A percentile compares a stretch with the other conserved stretches of the same genome.
These are phyloP conservation scores for Metschnikowia cubensis DNA, from an alignment of 805 yeast species.

Conservation along the genomic window DNA sequence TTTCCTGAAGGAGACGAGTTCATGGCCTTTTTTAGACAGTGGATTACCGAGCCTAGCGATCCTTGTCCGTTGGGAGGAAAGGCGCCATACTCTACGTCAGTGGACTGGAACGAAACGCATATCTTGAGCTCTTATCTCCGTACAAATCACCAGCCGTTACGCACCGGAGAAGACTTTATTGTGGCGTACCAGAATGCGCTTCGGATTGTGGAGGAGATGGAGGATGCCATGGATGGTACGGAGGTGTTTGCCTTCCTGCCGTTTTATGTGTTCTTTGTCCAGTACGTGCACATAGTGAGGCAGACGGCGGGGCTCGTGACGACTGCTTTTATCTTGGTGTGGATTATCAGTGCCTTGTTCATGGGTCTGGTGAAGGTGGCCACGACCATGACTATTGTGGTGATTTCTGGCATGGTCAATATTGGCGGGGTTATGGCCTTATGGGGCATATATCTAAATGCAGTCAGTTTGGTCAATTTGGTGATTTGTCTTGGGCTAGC, in stretches of 20 bases:
- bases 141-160: slow-evolving; percentile 71
- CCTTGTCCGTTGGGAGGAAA: slow-evolving; percentile 95
- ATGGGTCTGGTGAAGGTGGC: slow-evolving; percentile 69
- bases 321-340: slow-evolving; percentile 51
- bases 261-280: slow-evolving; percentile 89
- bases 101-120: slow-evolving; percentile 32
- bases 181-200: slow-evolving; percentile 69
- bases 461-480: slow-evolving; percentile 83
- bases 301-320: slow-evolving; percentile 53
- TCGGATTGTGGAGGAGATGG: slow-evolving; percentile 58
- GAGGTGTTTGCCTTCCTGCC: slow-evolving; percentile 87
- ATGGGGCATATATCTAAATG: slow-evolving; percentile 77
- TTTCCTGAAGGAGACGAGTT: slow-evolving; percentile 74
- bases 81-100: slow-evolving; percentile 72
- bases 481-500: slow-evolving; percentile 91
- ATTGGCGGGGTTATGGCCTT: slow-evolving; percentile 78
- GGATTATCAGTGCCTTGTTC: slow-evolving; percentile 49
- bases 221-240: slow-evolving; percentile 29
- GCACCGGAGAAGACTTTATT: slow-evolving; percentile 82
- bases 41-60: slow-evolving; percentile 83
- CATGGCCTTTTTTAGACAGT: slow-evolving; percentile 64
- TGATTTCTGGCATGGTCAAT: slow-evolving; percentile 60
- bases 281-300: slow-evolving; percentile 64
- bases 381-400: slow-evolving; percentile 50
- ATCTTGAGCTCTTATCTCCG: slow-evolving; percentile 68